A percentile compares a stretch with the other conserved stretches of the same genome.
These are phyloP conservation scores for Punctularia strigosozonata DNA, from an alignment of 768 basidiomycete genomes.

Conservation along the genomic window DNA sequence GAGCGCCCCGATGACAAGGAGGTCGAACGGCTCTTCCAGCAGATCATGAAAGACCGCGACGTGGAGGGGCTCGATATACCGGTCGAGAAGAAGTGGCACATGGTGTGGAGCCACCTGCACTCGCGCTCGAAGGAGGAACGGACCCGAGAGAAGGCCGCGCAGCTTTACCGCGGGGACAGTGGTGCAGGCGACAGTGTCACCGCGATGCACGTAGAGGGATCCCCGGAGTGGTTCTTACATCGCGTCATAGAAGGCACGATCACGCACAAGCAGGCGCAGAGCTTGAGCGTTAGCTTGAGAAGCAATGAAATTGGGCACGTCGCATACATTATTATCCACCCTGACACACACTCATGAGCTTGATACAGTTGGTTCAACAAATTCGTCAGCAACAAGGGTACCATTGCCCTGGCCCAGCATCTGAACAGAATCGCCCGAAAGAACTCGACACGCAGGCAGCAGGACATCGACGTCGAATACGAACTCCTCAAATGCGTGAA, in stretches of 20 bases:
- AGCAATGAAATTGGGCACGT: conserved; percentile 60
- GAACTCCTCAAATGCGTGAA: conserved; percentile 85
- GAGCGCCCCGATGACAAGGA: conserved; percentile 71
- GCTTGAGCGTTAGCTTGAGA: conserved; percentile 65
- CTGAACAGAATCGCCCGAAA: conserved; percentile 68
- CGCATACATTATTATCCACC: conserved; percentile 1
- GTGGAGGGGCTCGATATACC: conserved; percentile 47
- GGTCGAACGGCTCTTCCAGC: conserved; percentile 72
- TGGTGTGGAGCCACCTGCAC: conserved; percentile 77
- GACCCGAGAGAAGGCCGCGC: conserved; percentile 47
- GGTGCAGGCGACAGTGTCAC: no score
- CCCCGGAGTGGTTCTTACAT: conserved; percentile 89
- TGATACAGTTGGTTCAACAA: conserved; percentile 61
- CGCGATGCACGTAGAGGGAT: conserved; percentile 43
- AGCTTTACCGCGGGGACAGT: no score
- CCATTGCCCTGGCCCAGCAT: conserved; percentile 71
- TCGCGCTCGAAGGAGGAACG: conserved; percentile 68
- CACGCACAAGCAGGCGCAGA: conserved; percentile 66
- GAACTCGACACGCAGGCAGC: conserved; percentile 44
- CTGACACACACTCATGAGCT: background rate
- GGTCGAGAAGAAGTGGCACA: conserved; percentile 84
- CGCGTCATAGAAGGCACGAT: conserved; percentile 84
- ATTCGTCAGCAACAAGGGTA: conserved; percentile 71
- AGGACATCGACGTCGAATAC: conserved; percentile 66
- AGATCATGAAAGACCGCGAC: conserved; percentile 60